A percentile compares a stretch with the other conserved stretches of the same genome.
Evolutionary conservation across 2,329 filamentous ascomycete species (phyloP).

Genomic region (Trichoderma pleuroti): DNA sequence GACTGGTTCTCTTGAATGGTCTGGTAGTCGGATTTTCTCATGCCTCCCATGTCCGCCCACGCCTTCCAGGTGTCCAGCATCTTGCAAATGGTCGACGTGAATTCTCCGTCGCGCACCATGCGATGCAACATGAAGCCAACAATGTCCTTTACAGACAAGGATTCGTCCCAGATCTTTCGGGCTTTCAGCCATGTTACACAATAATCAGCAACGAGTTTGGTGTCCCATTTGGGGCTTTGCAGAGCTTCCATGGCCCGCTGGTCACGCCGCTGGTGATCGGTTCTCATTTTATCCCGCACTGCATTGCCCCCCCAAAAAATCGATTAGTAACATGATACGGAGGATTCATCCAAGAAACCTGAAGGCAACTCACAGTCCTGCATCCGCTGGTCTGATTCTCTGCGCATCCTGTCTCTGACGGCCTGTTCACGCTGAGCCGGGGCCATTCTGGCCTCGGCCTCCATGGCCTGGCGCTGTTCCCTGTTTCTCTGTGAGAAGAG

Average conservation of each 20-base stretch:
- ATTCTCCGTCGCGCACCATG: slow-evolving; percentile 49
- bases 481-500: slow-evolving; percentile 34
- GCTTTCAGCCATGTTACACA: slow-evolving; percentile 43
- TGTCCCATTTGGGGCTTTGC: slow-evolving; percentile 52
- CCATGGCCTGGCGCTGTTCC: slow-evolving; percentile 41
- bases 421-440: slow-evolving; percentile 42
- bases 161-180: slow-evolving; percentile 26
- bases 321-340: neutral
- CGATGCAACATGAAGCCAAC: slow-evolving; percentile 48
- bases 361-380: slow-evolving; percentile 41
- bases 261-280: slow-evolving; percentile 42
- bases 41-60: slow-evolving; percentile 54
- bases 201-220: slow-evolving; percentile 44
- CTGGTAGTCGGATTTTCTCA: slow-evolving; percentile 45
- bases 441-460: slow-evolving; percentile 43
- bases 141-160: slow-evolving; percentile 35
- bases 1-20: slow-evolving; percentile 37
- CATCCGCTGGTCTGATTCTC: slow-evolving; percentile 43
- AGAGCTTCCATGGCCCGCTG: slow-evolving; percentile 48
- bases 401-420: slow-evolving; percentile 37
- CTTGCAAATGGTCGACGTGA: slow-evolving; percentile 38
- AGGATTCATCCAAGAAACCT: neutral
- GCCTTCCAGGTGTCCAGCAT: slow-evolving; percentile 52
- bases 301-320: neutral
- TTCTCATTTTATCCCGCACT: slow-evolving; percentile 43